A percentile compares a stretch with the other conserved stretches of the same genome.
Evolutionary conservation across 768 basidiomycete species (phyloP).

Genomic region (Rhizopogon rudus): DNA sequence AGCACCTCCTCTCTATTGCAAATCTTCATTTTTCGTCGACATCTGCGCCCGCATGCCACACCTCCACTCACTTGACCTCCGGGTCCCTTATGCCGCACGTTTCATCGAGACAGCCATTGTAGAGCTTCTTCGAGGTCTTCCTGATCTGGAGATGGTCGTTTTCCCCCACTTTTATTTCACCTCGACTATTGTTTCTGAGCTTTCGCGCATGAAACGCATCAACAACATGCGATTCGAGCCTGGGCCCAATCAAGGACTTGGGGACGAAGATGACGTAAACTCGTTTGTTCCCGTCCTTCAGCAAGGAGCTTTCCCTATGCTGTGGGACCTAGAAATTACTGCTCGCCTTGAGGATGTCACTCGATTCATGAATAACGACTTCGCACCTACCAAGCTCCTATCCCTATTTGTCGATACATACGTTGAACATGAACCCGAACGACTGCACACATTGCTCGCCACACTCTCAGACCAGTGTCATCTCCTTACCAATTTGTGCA

Average conservation of each 20-base stretch:
- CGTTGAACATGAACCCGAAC: slow-evolving; percentile 27
- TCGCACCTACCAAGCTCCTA: slow-evolving; percentile 43
- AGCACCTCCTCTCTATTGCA: background rate
- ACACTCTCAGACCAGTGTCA: too few relatives aligned
- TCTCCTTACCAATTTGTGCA: slow-evolving; percentile 23
- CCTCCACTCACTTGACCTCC: slow-evolving; percentile 42
- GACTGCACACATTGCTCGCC: too few relatives aligned
- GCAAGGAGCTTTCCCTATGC: too few relatives aligned
- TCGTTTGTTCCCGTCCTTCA: too few relatives aligned
- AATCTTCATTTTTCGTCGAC: slow-evolving; percentile 27
- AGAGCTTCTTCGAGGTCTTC: slow-evolving; percentile 34
- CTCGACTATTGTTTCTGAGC: slow-evolving; percentile 35
- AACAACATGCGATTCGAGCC: slow-evolving; percentile 50
- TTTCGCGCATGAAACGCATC: slow-evolving; percentile 41
- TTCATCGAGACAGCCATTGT: slow-evolving; percentile 37
- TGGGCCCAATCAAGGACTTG: slow-evolving; percentile 8
- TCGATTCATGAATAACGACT: slow-evolving; percentile 7
- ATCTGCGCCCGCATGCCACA: slow-evolving; percentile 47
- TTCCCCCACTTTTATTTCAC: slow-evolving; percentile 52
- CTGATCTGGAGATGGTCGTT: slow-evolving; percentile 40
- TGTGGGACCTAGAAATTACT: too few relatives aligned
- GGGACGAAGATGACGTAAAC: too few relatives aligned
- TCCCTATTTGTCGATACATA: slow-evolving; percentile 49
- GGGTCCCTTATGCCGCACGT: slow-evolving; percentile 34
- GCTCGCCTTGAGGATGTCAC: too few relatives aligned